Evolutionary conservation across 257 asterid species (phyloP).

Genomic region (Solanum appendiculatum): DNA sequence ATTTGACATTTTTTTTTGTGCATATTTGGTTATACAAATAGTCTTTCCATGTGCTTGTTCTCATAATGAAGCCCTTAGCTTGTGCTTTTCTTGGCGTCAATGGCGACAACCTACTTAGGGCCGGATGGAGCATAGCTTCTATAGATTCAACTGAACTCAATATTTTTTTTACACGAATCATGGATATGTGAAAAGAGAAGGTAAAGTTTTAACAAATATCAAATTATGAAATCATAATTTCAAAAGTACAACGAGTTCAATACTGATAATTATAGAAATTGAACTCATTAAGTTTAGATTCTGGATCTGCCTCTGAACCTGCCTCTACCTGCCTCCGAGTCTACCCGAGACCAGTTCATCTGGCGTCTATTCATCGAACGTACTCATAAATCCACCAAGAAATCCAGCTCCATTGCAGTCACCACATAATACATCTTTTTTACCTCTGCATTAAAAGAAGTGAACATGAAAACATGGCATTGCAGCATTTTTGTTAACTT

Average conservation of each 20-base stretch:
- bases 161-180: background rate
- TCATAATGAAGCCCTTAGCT: background rate
- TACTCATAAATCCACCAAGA: constrained; percentile 86
- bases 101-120: background rate
- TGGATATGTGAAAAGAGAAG: background rate
- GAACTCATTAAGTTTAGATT: background rate
- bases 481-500: background rate
- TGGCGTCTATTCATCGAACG: constrained; percentile 35
- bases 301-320: background rate
- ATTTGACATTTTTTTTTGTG: background rate
- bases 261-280: background rate
- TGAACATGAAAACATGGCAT: background rate
- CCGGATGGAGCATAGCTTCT: background rate
- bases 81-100: background rate
- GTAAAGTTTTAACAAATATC: background rate
- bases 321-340: background rate
- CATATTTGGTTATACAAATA: background rate
- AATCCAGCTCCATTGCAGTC: constrained; percentile 91
- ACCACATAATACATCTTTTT: constrained; percentile 70
- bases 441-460: constrained; percentile 43
- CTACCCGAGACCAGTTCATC: background rate
- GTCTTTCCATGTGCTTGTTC: background rate
- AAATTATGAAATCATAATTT: background rate
- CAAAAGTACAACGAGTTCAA: background rate
- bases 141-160: background rate